These are phyloP conservation scores for Mycosphaerella sp. DNA, from an alignment of 2,329 filamentous ascomycete genomes.

Conservation along the genomic window DNA sequence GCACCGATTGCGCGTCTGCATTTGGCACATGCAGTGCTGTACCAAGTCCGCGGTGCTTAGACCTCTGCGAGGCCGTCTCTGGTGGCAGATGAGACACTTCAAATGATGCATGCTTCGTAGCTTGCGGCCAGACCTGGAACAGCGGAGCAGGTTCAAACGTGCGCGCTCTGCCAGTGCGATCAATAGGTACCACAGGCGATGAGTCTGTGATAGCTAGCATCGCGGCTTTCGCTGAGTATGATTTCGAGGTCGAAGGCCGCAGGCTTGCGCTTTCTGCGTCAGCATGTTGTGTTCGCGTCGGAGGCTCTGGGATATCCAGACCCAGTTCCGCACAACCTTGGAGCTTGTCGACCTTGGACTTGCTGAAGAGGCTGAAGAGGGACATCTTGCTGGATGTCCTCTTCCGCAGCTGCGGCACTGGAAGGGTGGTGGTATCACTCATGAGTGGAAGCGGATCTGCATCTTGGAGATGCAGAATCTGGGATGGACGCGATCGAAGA, in stretches of 20 bases:
- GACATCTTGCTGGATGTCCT: conserved; percentile 38
- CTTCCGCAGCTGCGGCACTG: conserved; percentile 17
- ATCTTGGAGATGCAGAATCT: conserved; percentile 19
- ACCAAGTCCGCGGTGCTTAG: conserved; percentile 12
- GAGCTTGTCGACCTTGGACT: conserved; percentile 44
- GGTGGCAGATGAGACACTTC: conserved; percentile 60
- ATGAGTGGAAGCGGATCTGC: conserved; percentile 19
- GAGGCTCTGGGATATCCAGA: conserved; percentile 20
- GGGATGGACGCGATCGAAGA: conserved; percentile 17
- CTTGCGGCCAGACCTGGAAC: conserved; percentile 81
- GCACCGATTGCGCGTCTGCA: conserved; percentile 10
- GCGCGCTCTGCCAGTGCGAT: conserved; percentile 4
- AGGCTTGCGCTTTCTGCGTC: conserved; percentile 4
- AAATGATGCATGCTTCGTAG: conserved; percentile 66
- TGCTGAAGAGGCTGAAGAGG: conserved; percentile 46
- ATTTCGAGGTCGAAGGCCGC: conserved; percentile 15
- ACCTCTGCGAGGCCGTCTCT: conserved; percentile 44
- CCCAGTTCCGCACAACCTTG: conserved; percentile 43
- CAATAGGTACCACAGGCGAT: conserved; percentile 10
- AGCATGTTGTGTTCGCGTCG: conserved; percentile 4
- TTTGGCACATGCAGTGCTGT: conserved; percentile 11
- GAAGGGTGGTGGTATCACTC: conserved; percentile 1
- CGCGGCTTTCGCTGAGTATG: conserved; percentile 5
- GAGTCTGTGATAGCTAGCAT: conserved; percentile 9
- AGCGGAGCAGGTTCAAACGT: conserved; percentile 57